Evolutionary conservation across 1,139 yeast species (phyloP).

Genomic region (Wickerhamomyces sp.): DNA sequence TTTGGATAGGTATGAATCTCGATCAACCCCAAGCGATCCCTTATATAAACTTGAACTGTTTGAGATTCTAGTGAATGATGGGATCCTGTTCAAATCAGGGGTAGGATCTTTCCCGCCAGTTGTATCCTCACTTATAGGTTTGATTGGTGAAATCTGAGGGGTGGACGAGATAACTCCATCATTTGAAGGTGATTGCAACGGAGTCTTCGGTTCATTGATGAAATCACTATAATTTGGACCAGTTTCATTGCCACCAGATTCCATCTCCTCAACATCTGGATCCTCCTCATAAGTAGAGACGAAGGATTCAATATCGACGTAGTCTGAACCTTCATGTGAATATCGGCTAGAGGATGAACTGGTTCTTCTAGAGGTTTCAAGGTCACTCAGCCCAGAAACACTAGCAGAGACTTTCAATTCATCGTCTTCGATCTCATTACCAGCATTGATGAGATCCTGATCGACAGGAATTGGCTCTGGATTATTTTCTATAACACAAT

Average conservation of each 20-base stretch:
- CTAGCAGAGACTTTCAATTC: too few relatives aligned
- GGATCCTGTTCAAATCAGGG: conserved; percentile 15
- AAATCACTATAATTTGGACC: conserved; percentile 9
- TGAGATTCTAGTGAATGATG: conserved; percentile 21
- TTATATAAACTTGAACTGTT: conserved; percentile 10
- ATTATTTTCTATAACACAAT: neutral
- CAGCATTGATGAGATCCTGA: neutral
- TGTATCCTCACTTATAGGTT: conserved; percentile 13
- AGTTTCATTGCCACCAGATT: conserved; percentile 1
- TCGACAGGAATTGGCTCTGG: neutral
- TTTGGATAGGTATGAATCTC: conserved; percentile 19
- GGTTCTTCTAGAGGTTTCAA: neutral
- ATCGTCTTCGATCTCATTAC: neutral
- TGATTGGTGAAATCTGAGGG: conserved; percentile 23
- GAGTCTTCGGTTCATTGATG: conserved; percentile 21
- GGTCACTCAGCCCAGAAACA: too few relatives aligned
- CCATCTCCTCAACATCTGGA: conserved; percentile 7
- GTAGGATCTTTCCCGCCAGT: neutral
- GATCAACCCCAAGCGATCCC: conserved; percentile 1
- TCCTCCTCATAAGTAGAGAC: conserved; percentile 20
- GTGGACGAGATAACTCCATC: conserved; percentile 21
- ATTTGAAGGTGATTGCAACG: conserved; percentile 11
- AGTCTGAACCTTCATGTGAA: conserved; percentile 2
- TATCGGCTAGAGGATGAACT: neutral
- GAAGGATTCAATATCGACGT: conserved; percentile 20